Conservation (phyloP, 805 yeast species). For the Saccharomycopsis vini region DNA sequence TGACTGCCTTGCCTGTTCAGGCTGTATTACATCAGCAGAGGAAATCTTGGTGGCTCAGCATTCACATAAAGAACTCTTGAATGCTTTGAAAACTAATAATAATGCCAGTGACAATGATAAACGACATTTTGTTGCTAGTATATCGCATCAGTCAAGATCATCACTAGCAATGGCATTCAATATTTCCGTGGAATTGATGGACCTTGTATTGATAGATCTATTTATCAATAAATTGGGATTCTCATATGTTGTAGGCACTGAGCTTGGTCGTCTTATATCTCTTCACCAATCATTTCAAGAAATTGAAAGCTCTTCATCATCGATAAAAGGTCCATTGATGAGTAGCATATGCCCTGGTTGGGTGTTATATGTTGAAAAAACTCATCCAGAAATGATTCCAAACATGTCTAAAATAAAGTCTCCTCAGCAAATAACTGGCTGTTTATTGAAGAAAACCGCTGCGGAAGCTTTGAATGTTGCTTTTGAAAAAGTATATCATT, state of each 20-base stretch:
- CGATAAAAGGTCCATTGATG: constrained; percentile 40
- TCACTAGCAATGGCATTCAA: constrained; percentile 66
- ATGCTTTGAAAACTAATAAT: constrained; percentile 36
- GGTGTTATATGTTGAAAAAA: constrained; percentile 91
- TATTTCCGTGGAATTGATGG: constrained; percentile 46
- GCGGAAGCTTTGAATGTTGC: constrained; percentile 27
- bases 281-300: constrained; percentile 42
- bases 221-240: constrained; percentile 59
- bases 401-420: constrained; percentile 67
- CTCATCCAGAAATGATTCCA: constrained; percentile 78
- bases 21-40: constrained; percentile 97
- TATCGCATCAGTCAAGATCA: constrained; percentile 80
- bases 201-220: constrained; percentile 48
- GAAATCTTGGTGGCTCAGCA: constrained; percentile 87
- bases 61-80: constrained; percentile 70
- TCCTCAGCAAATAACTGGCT: constrained; percentile 90
- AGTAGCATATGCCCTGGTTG: constrained; percentile 91
- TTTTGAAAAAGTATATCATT: constrained; percentile 51
- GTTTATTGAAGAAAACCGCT: constrained; percentile 49
- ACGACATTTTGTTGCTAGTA: constrained; percentile 63
- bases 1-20: constrained; percentile 94
- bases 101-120: too few species aligned
- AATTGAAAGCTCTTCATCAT: constrained; percentile 20
- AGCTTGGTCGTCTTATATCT: constrained; percentile 66
- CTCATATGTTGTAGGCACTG: constrained; percentile 71